Conservation (phyloP, 805 yeast genomes). For the Tetrapisispora fleetii region DNA sequence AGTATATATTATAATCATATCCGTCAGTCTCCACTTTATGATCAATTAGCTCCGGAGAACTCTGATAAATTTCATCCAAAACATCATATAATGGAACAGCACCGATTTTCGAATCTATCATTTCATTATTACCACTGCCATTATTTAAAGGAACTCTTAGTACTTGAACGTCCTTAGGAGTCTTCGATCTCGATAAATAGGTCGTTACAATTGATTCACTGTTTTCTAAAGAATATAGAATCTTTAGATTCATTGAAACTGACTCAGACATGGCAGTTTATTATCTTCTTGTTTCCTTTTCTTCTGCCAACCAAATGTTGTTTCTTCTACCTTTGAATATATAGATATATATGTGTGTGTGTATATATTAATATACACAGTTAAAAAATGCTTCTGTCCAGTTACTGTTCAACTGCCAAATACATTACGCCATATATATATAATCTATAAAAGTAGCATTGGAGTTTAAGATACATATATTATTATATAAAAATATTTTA, state of each 20-base stretch:
- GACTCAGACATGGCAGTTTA: constrained; percentile 14
- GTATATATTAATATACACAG: no score
- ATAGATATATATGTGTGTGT: no score
- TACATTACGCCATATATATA: no score
- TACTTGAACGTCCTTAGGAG: constrained; percentile 19
- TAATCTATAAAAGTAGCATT: no score
- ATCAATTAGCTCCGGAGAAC: constrained; percentile 28
- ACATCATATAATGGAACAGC: constrained; percentile 20
- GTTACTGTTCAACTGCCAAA: no score
- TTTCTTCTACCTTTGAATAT: no score
- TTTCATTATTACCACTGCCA: constrained; percentile 7
- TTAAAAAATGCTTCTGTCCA: no score
- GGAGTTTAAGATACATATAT: no score
- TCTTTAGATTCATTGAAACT: constrained; percentile 25
- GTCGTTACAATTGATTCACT: constrained; percentile 18
- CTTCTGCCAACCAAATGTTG: background rate
- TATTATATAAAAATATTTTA: no score
- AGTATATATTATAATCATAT: constrained; percentile 27
- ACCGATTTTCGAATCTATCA: constrained; percentile 17
- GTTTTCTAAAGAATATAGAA: constrained; percentile 26
- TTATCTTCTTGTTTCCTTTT: background rate
- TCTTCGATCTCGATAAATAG: constrained; percentile 26
- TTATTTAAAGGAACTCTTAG: constrained; percentile 20
- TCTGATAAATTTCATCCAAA: constrained; percentile 22
- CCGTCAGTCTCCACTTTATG: constrained; percentile 9